Conservation (phyloP, 352 stramenopile genomes). For the Pythium volutum region DNA sequence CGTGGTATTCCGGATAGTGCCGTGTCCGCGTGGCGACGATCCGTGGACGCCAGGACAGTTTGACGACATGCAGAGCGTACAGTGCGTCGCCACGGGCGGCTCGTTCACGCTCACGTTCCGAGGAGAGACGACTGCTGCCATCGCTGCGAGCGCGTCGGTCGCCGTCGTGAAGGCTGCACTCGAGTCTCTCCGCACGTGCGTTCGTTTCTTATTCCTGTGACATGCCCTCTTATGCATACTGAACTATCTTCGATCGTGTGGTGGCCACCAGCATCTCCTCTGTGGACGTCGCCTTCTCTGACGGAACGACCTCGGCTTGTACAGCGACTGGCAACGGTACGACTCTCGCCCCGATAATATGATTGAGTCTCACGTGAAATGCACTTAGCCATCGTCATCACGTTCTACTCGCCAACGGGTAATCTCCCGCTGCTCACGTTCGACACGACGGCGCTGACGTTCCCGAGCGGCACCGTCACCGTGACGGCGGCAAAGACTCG, state of each 20-base stretch:
- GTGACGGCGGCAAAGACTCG: conserved; percentile 28
- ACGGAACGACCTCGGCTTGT: conserved; percentile 35
- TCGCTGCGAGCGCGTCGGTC: conserved; percentile 32
- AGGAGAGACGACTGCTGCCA: conserved; percentile 47
- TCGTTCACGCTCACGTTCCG: conserved; percentile 79
- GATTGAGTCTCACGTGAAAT: conserved; percentile 2
- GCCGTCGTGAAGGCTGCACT: conserved; percentile 36
- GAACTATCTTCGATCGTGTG: background rate
- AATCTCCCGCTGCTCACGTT: conserved; percentile 50
- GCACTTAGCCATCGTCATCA: conserved; percentile 26
- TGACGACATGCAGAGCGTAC: conserved; percentile 76
- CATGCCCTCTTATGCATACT: background rate
- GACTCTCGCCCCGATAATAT: background rate
- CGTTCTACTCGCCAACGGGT: conserved; percentile 66
- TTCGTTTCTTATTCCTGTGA: background rate
- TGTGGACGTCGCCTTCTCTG: conserved; percentile 42
- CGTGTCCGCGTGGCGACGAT: conserved; percentile 85
- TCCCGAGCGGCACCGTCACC: conserved; percentile 30
- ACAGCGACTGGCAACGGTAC: conserved; percentile 40
- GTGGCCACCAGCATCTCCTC: conserved; percentile 42
- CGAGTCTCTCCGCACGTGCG: conserved; percentile 55
- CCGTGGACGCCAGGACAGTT: conserved; percentile 74
- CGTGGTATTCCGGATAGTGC: conserved; percentile 24
- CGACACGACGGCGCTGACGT: conserved; percentile 33
- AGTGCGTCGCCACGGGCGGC: conserved; percentile 63